phyloP scores from a whole-genome alignment of 257 asterid genomes.

The Fraxinus anomala region DNA sequence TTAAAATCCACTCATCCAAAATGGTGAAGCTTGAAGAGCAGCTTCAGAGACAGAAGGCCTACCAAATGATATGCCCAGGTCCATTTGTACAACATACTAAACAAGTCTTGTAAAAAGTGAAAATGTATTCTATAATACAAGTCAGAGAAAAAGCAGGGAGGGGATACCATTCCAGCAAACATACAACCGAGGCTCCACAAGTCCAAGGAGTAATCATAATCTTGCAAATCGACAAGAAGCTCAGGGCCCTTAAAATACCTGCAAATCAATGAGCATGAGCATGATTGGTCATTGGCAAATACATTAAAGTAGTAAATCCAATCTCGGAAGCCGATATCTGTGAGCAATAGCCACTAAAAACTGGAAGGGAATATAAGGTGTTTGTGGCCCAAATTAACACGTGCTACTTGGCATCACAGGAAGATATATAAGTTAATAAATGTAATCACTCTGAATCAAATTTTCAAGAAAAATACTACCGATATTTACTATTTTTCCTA shows the following conservation, averaged over 20 bases:
- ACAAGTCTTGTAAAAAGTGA: neutral
- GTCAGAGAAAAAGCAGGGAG: neutral
- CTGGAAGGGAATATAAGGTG: neutral
- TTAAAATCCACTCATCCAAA: conserved; percentile 4
- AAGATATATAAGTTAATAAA: neutral
- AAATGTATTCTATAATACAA: neutral
- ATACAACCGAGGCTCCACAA: conserved; percentile 92
- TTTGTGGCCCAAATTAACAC: neutral
- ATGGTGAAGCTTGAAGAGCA: neutral
- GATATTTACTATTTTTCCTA: neutral
- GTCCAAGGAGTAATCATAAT: conserved; percentile 93
- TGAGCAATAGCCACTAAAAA: neutral
- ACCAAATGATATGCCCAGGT: conserved; percentile 14
- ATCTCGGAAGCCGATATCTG: neutral
- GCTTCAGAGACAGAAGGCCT: conserved; percentile 1
- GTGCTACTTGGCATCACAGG: neutral
- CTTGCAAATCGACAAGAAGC: conserved; percentile 97
- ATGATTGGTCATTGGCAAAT: neutral
- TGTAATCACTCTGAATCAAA: neutral
- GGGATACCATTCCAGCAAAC: conserved; percentile 84
- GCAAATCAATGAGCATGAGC: neutral
- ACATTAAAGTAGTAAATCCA: neutral
- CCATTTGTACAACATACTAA: neutral
- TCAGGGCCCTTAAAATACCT: conserved; percentile 79
- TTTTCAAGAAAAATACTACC: neutral